Evolutionary conservation across 495 filamentous ascomycete genomes (phyloP).

Genomic region (Talaromyces stipitatus): DNA sequence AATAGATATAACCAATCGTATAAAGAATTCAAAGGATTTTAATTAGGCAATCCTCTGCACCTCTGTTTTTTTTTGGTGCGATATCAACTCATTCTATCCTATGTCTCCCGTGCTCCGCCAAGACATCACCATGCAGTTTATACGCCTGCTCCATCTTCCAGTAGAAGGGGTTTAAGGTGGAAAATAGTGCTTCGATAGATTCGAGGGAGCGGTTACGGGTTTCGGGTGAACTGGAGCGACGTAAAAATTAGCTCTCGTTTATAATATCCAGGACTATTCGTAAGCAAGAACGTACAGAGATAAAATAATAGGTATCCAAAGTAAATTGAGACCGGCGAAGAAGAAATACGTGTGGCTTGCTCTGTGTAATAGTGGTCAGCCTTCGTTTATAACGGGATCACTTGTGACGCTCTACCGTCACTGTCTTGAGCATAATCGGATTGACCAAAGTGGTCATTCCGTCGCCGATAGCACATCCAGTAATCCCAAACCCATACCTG

Average conservation of each 20-base stretch:
- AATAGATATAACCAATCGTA: no score
- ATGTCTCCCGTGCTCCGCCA: no score
- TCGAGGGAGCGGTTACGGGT: constrained; percentile 50
- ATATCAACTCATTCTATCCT: no score
- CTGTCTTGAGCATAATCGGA: constrained; percentile 39
- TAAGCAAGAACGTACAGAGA: no score
- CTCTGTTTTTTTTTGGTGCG: no score
- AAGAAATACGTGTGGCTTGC: constrained; percentile 47
- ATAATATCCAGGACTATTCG: no score
- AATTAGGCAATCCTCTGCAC: no score
- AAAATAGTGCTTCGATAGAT: constrained; percentile 51
- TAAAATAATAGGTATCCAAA: constrained; percentile 45
- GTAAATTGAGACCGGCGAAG: constrained; percentile 45
- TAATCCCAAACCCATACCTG: constrained; percentile 51
- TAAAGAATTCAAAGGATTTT: no score
- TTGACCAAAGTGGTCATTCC: constrained; percentile 48
- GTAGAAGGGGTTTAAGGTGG: constrained; percentile 24
- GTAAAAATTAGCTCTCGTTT: no score
- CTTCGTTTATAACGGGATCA: neutral
- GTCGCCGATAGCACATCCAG: constrained; percentile 50
- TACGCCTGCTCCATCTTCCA: constrained; percentile 35
- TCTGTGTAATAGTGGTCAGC: no score
- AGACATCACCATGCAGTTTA: constrained; percentile 23
- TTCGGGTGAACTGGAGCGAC: no score
- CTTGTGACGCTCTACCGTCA: constrained; percentile 17